phyloP scores from a whole-genome alignment of 2,329 filamentous ascomycete species.

The Allantophomopsis cytisporea region DNA sequence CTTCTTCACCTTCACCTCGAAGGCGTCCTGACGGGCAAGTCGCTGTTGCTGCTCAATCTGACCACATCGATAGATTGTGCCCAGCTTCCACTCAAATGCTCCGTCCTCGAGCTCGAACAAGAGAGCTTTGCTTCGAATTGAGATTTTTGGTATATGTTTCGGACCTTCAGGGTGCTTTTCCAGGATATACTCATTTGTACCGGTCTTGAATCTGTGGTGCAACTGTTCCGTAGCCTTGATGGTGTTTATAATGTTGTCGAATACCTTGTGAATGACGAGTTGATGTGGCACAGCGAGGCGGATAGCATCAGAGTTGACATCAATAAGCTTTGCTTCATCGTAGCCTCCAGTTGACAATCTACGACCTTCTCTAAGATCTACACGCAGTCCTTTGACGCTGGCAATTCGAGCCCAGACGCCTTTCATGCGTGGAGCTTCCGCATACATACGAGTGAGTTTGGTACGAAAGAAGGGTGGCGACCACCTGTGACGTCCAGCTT shows the following conservation, averaged over 20 bases:
- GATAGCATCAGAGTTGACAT: conserved; percentile 74
- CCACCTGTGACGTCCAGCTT: conserved; percentile 78
- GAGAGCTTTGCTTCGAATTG: conserved; percentile 66
- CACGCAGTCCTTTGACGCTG: conserved; percentile 66
- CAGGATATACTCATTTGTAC: conserved; percentile 77
- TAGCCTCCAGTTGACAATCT: conserved; percentile 45
- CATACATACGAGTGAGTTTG: conserved; percentile 72
- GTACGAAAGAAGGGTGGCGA: conserved; percentile 68
- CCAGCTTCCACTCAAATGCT: conserved; percentile 93
- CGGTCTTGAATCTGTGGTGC: conserved; percentile 83
- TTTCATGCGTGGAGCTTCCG: conserved; percentile 71
- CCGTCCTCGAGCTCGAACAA: conserved; percentile 92
- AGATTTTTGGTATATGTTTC: conserved; percentile 76
- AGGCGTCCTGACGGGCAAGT: conserved; percentile 80
- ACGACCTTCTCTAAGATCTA: conserved; percentile 68
- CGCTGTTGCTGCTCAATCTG: conserved; percentile 82
- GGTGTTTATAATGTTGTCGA: conserved; percentile 87
- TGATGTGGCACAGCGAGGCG: conserved; percentile 84
- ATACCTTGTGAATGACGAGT: conserved; percentile 74
- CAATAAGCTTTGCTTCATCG: conserved; percentile 68
- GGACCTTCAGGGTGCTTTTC: conserved; percentile 76
- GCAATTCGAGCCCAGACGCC: conserved; percentile 77
- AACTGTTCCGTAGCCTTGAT: conserved; percentile 80
- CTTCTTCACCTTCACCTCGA: conserved; percentile 74
- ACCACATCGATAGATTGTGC: conserved; percentile 84